Evolutionary conservation across 495 filamentous ascomycete species (phyloP).

Genomic region (Neurospora pannonica): DNA sequence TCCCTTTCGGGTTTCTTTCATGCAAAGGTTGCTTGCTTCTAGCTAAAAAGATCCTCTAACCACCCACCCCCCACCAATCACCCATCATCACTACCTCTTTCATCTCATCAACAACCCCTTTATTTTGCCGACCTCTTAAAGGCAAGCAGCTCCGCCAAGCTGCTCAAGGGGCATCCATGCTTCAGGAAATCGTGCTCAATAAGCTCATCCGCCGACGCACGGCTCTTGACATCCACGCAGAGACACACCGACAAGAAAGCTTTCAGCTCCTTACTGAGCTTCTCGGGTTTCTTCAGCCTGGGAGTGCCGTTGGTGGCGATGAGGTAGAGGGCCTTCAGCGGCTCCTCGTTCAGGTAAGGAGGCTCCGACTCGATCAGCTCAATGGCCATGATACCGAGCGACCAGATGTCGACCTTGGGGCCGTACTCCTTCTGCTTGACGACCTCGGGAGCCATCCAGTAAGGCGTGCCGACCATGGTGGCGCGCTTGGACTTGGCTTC

Average conservation of each 20-base stretch:
- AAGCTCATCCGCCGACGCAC: conserved; percentile 83
- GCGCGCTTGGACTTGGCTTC: conserved; percentile 94
- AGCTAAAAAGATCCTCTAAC: background rate
- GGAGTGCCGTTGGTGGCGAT: conserved; percentile 98
- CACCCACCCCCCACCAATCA: background rate
- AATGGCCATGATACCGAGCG: conserved; percentile 97
- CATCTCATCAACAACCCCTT: conserved; percentile 1
- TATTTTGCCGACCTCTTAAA: conserved; percentile 54
- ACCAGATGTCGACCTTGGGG: conserved; percentile 98
- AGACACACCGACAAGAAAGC: conserved; percentile 90
- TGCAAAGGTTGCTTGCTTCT: background rate
- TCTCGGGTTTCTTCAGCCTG: conserved; percentile 92
- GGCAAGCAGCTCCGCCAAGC: conserved; percentile 74
- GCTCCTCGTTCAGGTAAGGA: conserved; percentile 95
- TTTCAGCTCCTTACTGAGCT: conserved; percentile 92
- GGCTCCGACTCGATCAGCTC: conserved; percentile 99
- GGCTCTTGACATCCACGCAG: conserved; percentile 90
- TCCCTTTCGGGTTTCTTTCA: background rate
- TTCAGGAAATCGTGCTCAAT: conserved; percentile 69
- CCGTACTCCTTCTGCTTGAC: conserved; percentile 99
- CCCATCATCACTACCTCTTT: background rate
- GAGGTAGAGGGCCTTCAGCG: conserved; percentile 89
- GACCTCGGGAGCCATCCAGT: conserved; percentile 99
- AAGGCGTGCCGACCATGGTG: conserved; percentile 98
- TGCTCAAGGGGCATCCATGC: conserved; percentile 68